phyloP scores from a whole-genome alignment of 1,284 basidiomycete genomes.

The Abortiporus biennis region DNA sequence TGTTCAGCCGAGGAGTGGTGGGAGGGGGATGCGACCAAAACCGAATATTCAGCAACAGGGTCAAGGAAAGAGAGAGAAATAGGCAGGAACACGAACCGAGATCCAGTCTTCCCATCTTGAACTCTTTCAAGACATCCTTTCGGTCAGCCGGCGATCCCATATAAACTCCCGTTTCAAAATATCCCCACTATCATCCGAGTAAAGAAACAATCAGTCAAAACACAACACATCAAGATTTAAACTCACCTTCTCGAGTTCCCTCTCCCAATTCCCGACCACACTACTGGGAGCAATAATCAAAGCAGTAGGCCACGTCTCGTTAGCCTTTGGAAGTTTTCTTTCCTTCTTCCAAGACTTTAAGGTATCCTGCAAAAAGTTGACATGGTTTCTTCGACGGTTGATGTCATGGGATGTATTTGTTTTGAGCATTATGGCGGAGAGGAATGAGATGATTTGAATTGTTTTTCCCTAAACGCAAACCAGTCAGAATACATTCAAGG shows the following conservation, averaged over 20 bases:
- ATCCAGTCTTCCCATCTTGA: slow-evolving; percentile 69
- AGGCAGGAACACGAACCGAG: slow-evolving; percentile 59
- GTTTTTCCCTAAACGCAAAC: slow-evolving; percentile 55
- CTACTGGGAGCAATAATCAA: slow-evolving; percentile 77
- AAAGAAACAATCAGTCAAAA: neutral
- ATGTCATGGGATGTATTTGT: slow-evolving; percentile 55
- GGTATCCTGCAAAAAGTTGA: slow-evolving; percentile 56
- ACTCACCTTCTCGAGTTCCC: slow-evolving; percentile 67
- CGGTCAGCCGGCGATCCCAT: slow-evolving; percentile 44
- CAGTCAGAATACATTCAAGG: neutral
- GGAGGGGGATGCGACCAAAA: too few relatives aligned
- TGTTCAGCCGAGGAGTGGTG: neutral
- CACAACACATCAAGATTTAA: slow-evolving; percentile 13
- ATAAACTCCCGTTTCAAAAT: slow-evolving; percentile 75
- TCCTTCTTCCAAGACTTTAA: slow-evolving; percentile 42
- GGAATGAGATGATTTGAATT: slow-evolving; percentile 83
- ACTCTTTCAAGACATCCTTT: slow-evolving; percentile 53
- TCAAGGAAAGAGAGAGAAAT: too few relatives aligned
- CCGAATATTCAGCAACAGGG: neutral
- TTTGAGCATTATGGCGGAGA: slow-evolving; percentile 84
- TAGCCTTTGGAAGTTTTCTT: slow-evolving; percentile 53
- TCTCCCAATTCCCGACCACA: slow-evolving; percentile 76
- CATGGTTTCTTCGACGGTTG: slow-evolving; percentile 53
- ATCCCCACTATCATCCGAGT: slow-evolving; percentile 53
- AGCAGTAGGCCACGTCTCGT: slow-evolving; percentile 73